Conservation (phyloP, 1,284 basidiomycete species). For the Exobasidium rhododendri region DNA sequence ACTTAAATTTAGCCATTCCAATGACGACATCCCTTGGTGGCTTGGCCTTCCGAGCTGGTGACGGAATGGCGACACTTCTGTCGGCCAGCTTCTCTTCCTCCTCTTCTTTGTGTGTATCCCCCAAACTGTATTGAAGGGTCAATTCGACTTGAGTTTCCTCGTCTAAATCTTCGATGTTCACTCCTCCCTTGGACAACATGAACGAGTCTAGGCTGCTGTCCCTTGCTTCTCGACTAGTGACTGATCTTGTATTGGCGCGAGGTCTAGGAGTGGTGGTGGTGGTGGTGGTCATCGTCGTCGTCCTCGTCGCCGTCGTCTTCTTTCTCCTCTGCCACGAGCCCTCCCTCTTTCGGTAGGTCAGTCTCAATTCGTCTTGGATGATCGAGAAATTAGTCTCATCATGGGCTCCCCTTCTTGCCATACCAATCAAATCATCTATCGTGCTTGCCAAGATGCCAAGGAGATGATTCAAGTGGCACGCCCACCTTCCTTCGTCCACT, state of each 20-base stretch:
- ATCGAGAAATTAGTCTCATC: neutral
- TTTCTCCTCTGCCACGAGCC: conserved; percentile 1
- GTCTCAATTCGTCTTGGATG: conserved; percentile 1
- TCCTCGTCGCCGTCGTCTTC: neutral
- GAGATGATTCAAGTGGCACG: neutral
- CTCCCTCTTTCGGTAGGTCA: conserved; percentile 7
- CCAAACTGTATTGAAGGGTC: neutral
- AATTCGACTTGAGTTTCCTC: conserved; percentile 11
- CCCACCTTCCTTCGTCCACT: neutral
- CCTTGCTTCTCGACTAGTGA: neutral
- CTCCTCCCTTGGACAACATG: neutral
- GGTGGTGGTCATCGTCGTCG: too few species aligned
- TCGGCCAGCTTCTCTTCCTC: neutral
- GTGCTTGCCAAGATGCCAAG: neutral
- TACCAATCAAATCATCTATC: neutral
- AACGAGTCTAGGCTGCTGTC: neutral
- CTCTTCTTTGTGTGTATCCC: neutral
- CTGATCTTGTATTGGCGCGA: too few species aligned
- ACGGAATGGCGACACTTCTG: neutral
- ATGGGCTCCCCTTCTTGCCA: neutral
- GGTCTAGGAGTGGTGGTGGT: too few species aligned
- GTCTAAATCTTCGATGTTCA: neutral
- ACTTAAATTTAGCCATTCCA: conserved; percentile 27
- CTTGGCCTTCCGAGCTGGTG: neutral
- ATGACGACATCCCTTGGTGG: conserved; percentile 16